Percentiles rank a stretch among this genome's conserved stretches.
These are phyloP conservation scores for Ophiocordyceps australis DNA, from an alignment of 2,329 filamentous ascomycete species.

Conservation along the genomic window DNA sequence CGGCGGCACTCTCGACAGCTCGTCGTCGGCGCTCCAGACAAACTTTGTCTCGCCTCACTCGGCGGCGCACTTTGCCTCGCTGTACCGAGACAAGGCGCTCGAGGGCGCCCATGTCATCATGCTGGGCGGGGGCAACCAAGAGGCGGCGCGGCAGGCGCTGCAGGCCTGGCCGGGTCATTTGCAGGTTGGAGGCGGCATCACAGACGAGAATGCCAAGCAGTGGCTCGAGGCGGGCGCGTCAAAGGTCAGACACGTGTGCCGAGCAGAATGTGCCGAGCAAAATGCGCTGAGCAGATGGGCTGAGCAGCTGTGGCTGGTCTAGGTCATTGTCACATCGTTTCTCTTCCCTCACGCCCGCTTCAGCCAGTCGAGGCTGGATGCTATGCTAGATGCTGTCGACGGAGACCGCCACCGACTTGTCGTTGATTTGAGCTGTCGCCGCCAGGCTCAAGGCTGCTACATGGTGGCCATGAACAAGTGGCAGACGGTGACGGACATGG, in stretches of 20 bases:
- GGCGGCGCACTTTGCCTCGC: slow-evolving; percentile 58
- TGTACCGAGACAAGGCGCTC: slow-evolving; percentile 63
- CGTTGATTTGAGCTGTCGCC: slow-evolving; percentile 84
- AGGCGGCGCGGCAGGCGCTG: slow-evolving; percentile 61
- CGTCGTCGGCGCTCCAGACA: slow-evolving; percentile 53
- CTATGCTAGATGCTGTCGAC: slow-evolving; percentile 53
- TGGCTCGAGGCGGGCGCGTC: slow-evolving; percentile 84
- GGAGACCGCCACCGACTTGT: slow-evolving; percentile 69
- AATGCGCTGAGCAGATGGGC: neutral
- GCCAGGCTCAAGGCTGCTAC: slow-evolving; percentile 53
- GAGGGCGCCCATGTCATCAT: slow-evolving; percentile 87
- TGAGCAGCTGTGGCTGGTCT: slow-evolving; percentile 9
- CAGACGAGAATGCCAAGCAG: slow-evolving; percentile 59
- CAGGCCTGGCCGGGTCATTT: slow-evolving; percentile 60
- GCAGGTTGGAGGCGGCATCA: slow-evolving; percentile 91
- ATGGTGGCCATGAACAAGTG: slow-evolving; percentile 99
- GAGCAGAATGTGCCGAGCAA: neutral
- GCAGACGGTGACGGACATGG: slow-evolving; percentile 96
- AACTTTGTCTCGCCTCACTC: slow-evolving; percentile 83
- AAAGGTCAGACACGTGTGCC: slow-evolving; percentile 42
- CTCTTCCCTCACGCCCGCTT: slow-evolving; percentile 78
- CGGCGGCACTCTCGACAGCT: slow-evolving; percentile 69
- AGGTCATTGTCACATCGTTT: slow-evolving; percentile 95
- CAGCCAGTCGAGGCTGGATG: slow-evolving; percentile 56
- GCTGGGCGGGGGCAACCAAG: slow-evolving; percentile 76